A percentile compares a stretch with the other conserved stretches of the same genome.
Evolutionary conservation across 116 monocot genomes (phyloP).

Genomic region (Iris pallida): DNA sequence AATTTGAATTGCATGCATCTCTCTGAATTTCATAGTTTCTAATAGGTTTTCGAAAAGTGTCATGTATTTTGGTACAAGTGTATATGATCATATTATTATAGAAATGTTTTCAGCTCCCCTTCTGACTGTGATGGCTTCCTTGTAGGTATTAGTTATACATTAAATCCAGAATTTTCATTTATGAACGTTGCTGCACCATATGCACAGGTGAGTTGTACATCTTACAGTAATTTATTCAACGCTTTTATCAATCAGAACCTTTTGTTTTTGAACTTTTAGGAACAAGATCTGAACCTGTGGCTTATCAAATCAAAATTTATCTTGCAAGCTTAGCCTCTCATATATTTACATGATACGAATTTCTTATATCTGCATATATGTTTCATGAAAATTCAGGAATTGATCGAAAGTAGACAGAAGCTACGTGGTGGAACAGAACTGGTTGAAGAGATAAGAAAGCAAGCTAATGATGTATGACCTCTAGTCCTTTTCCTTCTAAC

Average conservation of each 20-base stretch:
- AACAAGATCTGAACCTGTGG: no score
- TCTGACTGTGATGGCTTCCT: constrained; percentile 1
- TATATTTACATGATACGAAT: neutral
- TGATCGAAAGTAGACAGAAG: constrained; percentile 61
- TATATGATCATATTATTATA: no score
- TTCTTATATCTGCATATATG: constrained; percentile 8
- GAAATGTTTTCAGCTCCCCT: no score
- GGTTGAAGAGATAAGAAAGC: constrained; percentile 68
- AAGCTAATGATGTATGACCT: constrained; percentile 76
- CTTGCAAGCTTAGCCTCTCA: no score
- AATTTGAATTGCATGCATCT: no score
- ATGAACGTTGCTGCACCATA: constrained; percentile 78
- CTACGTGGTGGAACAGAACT: constrained; percentile 51
- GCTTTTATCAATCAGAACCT: no score
- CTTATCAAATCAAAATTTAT: no score
- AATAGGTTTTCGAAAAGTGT: no score
- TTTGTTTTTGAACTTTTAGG: no score
- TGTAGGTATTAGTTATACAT: constrained; percentile 66
- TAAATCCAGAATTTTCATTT: constrained; percentile 89
- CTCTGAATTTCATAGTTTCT: no score
- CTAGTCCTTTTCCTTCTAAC: constrained; percentile 9
- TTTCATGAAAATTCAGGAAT: constrained; percentile 46
- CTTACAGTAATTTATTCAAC: no score
- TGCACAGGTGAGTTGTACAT: constrained; percentile 43
- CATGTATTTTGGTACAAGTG: no score